Conservation (phyloP, 768 basidiomycete genomes). For the Pholiota microspora region DNA sequence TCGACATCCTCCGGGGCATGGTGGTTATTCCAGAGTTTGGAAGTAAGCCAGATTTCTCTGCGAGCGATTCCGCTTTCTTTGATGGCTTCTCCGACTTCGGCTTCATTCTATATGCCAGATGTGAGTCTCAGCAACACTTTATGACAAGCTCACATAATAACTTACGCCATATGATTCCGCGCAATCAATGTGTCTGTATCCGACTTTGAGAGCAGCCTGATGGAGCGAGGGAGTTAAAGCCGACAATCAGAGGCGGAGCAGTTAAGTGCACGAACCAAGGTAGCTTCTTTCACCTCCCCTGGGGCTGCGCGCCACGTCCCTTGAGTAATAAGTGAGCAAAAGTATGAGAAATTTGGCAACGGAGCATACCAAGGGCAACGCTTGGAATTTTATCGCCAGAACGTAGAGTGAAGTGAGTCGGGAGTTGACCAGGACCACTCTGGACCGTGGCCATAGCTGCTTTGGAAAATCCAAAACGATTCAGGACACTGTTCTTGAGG, state of each 20-base stretch:
- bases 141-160: neutral
- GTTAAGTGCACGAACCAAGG: constrained; percentile 44
- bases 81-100: constrained; percentile 64
- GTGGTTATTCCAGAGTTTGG: constrained; percentile 75
- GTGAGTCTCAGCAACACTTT: neutral
- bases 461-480: neutral
- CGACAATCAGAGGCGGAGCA: neutral
- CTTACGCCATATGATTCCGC: constrained; percentile 68
- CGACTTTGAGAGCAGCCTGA: constrained; percentile 56
- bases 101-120: constrained; percentile 52
- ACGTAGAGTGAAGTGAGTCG: constrained; percentile 55
- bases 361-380: constrained; percentile 36
- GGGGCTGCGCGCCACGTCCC: constrained; percentile 62
- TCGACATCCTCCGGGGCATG: constrained; percentile 77
- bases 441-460: neutral
- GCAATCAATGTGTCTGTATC: constrained; percentile 73
- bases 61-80: constrained; percentile 58
- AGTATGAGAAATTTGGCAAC: neutral
- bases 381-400: constrained; percentile 70
- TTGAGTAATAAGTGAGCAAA: constrained; percentile 18
- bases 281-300: constrained; percentile 61
- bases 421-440: constrained; percentile 23
- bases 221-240: neutral
- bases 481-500: neutral
- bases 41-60: constrained; percentile 68